Percentiles rank a stretch among this genome's conserved stretches.
These are phyloP conservation scores for Eremomyces bilateralis DNA, from an alignment of 495 filamentous ascomycete species.

Conservation along the genomic window DNA sequence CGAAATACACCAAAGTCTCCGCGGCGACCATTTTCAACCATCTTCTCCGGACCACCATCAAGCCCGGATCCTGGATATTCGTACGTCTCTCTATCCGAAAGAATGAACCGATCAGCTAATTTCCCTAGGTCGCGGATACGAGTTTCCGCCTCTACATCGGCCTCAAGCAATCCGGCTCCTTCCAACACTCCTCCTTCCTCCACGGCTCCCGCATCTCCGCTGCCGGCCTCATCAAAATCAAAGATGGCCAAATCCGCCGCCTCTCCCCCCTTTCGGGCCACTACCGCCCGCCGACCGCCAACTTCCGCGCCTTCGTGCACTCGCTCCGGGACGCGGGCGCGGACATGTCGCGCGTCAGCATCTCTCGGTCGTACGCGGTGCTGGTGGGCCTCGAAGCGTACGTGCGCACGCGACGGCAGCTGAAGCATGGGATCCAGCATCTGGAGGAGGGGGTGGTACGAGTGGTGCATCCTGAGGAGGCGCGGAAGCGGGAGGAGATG, in stretches of 20 bases:
- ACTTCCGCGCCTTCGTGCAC: slow-evolving; percentile 61
- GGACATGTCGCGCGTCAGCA: slow-evolving; percentile 55
- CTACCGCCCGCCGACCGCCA: slow-evolving; percentile 60
- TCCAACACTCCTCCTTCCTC: slow-evolving; percentile 79
- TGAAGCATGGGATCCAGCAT: slow-evolving; percentile 21
- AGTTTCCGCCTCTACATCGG: slow-evolving; percentile 73
- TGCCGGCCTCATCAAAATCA: slow-evolving; percentile 69
- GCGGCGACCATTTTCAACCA: slow-evolving; percentile 48
- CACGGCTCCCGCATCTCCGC: slow-evolving; percentile 62
- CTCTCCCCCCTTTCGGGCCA: slow-evolving; percentile 48
- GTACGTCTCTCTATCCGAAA: slow-evolving; percentile 17
- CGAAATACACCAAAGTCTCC: slow-evolving; percentile 44
- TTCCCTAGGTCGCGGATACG: slow-evolving; percentile 41
- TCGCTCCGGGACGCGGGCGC: slow-evolving; percentile 49
- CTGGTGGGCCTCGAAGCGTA: slow-evolving; percentile 70
- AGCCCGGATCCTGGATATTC: slow-evolving; percentile 79
- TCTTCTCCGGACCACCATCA: slow-evolving; percentile 44
- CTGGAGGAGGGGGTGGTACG: slow-evolving; percentile 13
- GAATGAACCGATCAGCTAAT: not conserved
- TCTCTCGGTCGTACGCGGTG: slow-evolving; percentile 62
- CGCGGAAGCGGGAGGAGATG: slow-evolving; percentile 20
- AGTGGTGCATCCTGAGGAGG: slow-evolving; percentile 24
- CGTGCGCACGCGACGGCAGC: slow-evolving; percentile 34
- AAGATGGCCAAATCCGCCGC: slow-evolving; percentile 46
- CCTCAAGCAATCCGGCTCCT: slow-evolving; percentile 72